Evolutionary conservation across 1,284 basidiomycete species (phyloP), one percentile per base, ranked within the genome.

Genomic region (Neolentinus lepideus): DNA sequence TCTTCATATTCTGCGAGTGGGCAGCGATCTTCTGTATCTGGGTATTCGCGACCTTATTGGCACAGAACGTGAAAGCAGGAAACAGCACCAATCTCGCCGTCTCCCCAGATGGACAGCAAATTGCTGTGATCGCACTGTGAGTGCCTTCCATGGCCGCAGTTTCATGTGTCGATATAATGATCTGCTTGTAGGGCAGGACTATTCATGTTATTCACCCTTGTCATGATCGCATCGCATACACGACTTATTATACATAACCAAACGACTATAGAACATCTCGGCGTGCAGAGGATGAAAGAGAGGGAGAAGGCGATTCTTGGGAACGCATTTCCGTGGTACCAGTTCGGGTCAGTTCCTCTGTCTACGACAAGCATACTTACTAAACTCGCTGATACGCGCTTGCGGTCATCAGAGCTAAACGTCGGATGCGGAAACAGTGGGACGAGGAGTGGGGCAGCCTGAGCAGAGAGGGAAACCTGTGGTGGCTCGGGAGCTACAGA

Each of bases 261-360:
- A 66, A 89, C 88, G 25, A 95, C 92, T 0, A 84, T 95, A 54
- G 93, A 96, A 70, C 80, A 80, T 47, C 73, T 93, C 56, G 66
- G 69, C 3, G 71, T 81, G 22, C 75, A 73, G 26, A 65, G 71
- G 14, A 80, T 88, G 72, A 77, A 77, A 60, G 82, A 87, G 38
- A 76, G 81, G 29, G 92, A 94, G 66, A 65, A 74, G 2, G 69
- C 65, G 2, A 66, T 72, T 51, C 65, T 93, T 22, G 71, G 67
- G 1, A 69, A 69, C 2, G 73, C 76, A 56, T 71, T 79, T 57
- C 62, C 68, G 26, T 77, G 71, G 66, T 84, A 78, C 63, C 68
- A 78, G n/a, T 64, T 76, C 55, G 54, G 73, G 85, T 85, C 60
- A 59, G 79, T 69, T 16, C 16, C 51, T 45, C 26, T 48, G 33